Evolutionary conservation across 805 yeast genomes (phyloP).

Genomic region (Myxozyma neotropica): DNA sequence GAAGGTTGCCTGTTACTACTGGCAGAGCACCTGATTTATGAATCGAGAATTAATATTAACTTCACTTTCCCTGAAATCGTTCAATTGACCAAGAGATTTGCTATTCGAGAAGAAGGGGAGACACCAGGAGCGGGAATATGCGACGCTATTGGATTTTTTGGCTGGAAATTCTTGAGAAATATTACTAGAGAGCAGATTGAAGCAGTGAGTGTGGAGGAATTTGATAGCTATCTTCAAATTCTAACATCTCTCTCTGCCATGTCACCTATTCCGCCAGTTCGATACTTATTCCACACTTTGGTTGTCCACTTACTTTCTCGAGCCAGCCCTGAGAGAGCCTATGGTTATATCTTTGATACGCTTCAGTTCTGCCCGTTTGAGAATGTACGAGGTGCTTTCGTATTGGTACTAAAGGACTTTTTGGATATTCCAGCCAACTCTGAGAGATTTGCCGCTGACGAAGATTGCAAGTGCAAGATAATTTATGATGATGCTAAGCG

Average conservation of each 20-base stretch:
- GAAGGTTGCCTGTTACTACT: slow-evolving; percentile 42
- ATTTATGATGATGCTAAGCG: slow-evolving; percentile 17
- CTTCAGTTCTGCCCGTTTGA: slow-evolving; percentile 67
- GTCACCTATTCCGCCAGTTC: slow-evolving; percentile 45
- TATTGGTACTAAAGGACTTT: slow-evolving; percentile 72
- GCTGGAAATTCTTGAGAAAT: slow-evolving; percentile 39
- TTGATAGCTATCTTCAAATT: slow-evolving; percentile 48
- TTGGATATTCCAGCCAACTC: slow-evolving; percentile 1
- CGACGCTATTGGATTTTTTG: slow-evolving; percentile 44
- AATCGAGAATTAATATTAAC: slow-evolving; percentile 13
- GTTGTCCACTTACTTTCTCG: slow-evolving; percentile 64
- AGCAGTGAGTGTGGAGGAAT: slow-evolving; percentile 41
- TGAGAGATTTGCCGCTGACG: neutral
- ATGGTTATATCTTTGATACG: slow-evolving; percentile 64
- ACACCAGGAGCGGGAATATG: slow-evolving; percentile 40
- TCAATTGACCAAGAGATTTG: slow-evolving; percentile 32
- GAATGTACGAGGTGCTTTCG: slow-evolving; percentile 58
- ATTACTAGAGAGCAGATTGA: slow-evolving; percentile 37
- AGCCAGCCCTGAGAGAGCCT: slow-evolving; percentile 59
- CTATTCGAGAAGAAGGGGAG: slow-evolving; percentile 34
- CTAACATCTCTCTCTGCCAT: slow-evolving; percentile 47
- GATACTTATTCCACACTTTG: slow-evolving; percentile 58
- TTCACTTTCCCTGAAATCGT: slow-evolving; percentile 33
- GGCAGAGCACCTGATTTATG: slow-evolving; percentile 40
- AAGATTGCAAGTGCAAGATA: neutral